Evolutionary conservation across 306 rosid species (phyloP).

Genomic region (Acacia melanoxylon): DNA sequence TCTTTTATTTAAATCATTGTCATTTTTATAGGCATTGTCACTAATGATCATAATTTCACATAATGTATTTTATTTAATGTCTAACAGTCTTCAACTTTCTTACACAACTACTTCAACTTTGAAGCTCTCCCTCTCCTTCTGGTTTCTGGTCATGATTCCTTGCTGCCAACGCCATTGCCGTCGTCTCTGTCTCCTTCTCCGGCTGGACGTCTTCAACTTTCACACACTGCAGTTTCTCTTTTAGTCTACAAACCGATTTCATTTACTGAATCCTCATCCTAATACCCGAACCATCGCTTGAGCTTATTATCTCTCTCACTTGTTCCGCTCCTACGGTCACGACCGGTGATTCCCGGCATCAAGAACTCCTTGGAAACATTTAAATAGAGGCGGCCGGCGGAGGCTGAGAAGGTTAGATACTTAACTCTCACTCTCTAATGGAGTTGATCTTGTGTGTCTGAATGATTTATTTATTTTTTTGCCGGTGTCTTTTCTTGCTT

Average conservation of each 20-base stretch:
- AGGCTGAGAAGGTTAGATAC: not conserved
- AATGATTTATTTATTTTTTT: too few relatives aligned
- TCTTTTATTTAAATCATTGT: too few relatives aligned
- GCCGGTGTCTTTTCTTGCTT: not conserved
- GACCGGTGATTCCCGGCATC: not conserved
- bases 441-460: not conserved
- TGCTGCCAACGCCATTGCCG: too few relatives aligned
- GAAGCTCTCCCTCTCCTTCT: not conserved
- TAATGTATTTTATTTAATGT: too few relatives aligned
- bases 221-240: not conserved
- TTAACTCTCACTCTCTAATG: not conserved
- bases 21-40: too few relatives aligned
- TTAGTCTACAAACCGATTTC: not conserved
- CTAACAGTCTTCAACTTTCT: too few relatives aligned
- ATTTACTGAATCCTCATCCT: not conserved
- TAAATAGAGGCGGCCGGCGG: not conserved
- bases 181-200: not conserved
- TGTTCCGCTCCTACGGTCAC: not conserved
- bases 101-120: not conserved
- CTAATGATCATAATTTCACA: too few relatives aligned
- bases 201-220: not conserved
- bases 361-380: not conserved
- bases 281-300: not conserved
- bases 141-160: not conserved
- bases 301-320: not conserved